Conservation (phyloP, 371 early-diverging fungal species). For the Apophysomyces elegans region DNA sequence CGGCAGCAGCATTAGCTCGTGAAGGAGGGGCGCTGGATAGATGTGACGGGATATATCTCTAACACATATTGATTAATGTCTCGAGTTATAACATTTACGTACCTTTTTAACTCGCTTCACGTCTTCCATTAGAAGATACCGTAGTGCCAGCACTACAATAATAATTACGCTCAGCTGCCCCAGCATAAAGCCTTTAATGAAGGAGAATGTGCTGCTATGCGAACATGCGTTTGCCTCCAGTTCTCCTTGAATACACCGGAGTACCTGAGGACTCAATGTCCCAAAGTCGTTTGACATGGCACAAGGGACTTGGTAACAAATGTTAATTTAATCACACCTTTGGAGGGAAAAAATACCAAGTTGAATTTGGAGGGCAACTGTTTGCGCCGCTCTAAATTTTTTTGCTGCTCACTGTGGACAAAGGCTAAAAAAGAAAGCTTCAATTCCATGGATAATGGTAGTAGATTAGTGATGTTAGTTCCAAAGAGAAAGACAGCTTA, state of each 20-base stretch:
- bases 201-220: conserved; percentile 40
- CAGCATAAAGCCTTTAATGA: conserved; percentile 62
- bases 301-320: not conserved
- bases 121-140: conserved; percentile 68
- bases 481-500: too few relatives aligned
- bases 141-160: conserved; percentile 58
- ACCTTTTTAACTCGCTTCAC: conserved; percentile 54
- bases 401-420: not conserved
- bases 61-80: not conserved
- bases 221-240: conserved; percentile 20
- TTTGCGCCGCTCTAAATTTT: not conserved
- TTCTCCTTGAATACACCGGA: not conserved
- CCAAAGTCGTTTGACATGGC: not conserved
- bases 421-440: too few relatives aligned
- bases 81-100: not conserved
- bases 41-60: conserved; percentile 51
- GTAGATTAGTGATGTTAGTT: too few relatives aligned
- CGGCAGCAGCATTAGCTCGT: conserved; percentile 25
- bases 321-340: not conserved
- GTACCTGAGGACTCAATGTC: conserved; percentile 6
- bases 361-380: not conserved
- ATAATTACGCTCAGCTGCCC: conserved; percentile 65
- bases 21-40: conserved; percentile 45
- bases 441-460: too few relatives aligned
- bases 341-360: not conserved